Conservation (phyloP, 1,284 basidiomycete genomes). For the Rhodotorula sp. region DNA sequence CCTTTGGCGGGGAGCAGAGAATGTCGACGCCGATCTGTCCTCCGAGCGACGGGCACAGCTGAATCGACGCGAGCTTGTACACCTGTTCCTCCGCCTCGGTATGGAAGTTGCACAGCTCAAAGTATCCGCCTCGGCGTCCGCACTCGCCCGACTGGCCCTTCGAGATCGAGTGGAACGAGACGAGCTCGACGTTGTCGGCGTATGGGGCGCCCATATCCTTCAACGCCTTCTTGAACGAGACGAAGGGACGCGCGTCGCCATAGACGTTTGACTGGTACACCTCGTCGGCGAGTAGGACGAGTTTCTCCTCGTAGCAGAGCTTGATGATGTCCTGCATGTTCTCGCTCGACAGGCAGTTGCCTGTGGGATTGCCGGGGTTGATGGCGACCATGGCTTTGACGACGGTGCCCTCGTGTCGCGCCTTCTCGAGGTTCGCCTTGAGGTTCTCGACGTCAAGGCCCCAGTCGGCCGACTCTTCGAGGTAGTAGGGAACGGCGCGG, state of each 20-base stretch:
- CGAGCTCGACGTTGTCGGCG: slow-evolving; percentile 63
- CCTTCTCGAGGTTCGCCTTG: slow-evolving; percentile 65
- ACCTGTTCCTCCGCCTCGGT: slow-evolving; percentile 75
- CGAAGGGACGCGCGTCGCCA: slow-evolving; percentile 68
- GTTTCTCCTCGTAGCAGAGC: slow-evolving; percentile 77
- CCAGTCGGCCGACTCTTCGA: slow-evolving; percentile 81
- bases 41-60: slow-evolving; percentile 79
- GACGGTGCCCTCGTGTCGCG: slow-evolving; percentile 62
- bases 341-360: slow-evolving; percentile 67
- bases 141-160: slow-evolving; percentile 94
- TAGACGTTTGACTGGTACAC: slow-evolving; percentile 94
- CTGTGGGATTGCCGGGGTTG: slow-evolving; percentile 95
- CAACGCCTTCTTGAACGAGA: slow-evolving; percentile 86
- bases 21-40: slow-evolving; percentile 90
- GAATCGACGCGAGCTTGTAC: slow-evolving; percentile 91
- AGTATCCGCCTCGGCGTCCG: slow-evolving; percentile 88
- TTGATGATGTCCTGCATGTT: slow-evolving; percentile 73
- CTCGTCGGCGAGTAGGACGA: slow-evolving; percentile 89
- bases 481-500: slow-evolving; percentile 80
- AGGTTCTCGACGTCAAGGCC: slow-evolving; percentile 74
- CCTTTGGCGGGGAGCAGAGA: slow-evolving; percentile 78
- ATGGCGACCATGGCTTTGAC: slow-evolving; percentile 87
- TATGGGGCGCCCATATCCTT: slow-evolving; percentile 59
- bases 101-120: slow-evolving; percentile 78
- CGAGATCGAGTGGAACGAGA: slow-evolving; percentile 93